These are phyloP conservation scores for Neurospora sp. DNA, from an alignment of 2,329 filamentous ascomycete genomes.

Conservation along the genomic window DNA sequence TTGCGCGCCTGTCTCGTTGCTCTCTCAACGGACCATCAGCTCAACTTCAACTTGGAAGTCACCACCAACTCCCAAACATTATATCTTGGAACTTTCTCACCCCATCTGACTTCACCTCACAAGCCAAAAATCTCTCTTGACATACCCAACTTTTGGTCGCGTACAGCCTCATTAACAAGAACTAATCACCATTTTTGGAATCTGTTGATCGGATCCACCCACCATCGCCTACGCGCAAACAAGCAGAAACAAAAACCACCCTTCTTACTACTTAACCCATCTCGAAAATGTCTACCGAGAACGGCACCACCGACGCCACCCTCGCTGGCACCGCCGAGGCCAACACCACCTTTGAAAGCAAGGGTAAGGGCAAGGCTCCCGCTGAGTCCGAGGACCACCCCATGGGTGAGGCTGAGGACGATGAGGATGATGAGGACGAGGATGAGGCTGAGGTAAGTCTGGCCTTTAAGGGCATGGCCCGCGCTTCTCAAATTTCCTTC, in stretches of 20 bases:
- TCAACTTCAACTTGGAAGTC: not conserved
- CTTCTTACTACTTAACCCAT: conserved; percentile 8
- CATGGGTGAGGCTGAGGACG: conserved; percentile 69
- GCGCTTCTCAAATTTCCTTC: not conserved
- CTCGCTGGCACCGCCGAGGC: conserved; percentile 25
- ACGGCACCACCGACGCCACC: conserved; percentile 36
- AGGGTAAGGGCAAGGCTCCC: conserved; percentile 78
- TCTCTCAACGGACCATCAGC: not conserved
- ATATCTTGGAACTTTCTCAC: not conserved
- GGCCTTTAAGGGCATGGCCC: not conserved
- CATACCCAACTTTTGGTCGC: conserved; percentile 5
- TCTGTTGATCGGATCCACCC: not conserved
- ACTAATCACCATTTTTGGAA: conserved; percentile 1
- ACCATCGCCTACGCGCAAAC: not conserved
- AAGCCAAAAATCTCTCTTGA: not conserved
- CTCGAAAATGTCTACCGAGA: conserved; percentile 34
- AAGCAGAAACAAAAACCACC: not conserved
- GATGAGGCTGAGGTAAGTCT: conserved; percentile 20
- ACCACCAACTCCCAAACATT: not conserved
- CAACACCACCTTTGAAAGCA: conserved; percentile 22
- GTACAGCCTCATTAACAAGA: conserved; percentile 3
- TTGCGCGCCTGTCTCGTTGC: not conserved
- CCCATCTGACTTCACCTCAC: not conserved
- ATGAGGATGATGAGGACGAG: conserved; percentile 59
- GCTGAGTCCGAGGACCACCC: conserved; percentile 51